phyloP scores from a whole-genome alignment of 2,329 filamentous ascomycete species.

The Fusarium subtropicale region DNA sequence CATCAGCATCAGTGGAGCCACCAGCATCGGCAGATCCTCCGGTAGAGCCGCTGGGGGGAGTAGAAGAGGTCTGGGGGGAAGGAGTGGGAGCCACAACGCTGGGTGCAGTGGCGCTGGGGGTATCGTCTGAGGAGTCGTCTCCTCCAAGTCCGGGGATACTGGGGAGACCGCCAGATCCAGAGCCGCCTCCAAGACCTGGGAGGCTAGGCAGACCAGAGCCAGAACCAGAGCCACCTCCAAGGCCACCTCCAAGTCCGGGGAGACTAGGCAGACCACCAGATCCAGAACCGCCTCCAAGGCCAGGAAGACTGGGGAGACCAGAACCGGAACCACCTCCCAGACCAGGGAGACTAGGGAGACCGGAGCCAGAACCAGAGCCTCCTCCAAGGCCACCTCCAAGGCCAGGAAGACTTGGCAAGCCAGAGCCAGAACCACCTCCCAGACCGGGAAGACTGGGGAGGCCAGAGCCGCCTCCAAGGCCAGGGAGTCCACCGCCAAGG shows the following conservation, averaged over 20 bases:
- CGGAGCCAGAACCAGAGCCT: background rate
- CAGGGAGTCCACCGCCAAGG: background rate
- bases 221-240: background rate
- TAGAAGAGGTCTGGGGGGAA: background rate
- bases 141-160: background rate
- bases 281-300: background rate
- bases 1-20: background rate
- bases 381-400: conserved; percentile 3
- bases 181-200: background rate
- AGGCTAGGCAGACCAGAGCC: background rate
- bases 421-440: background rate
- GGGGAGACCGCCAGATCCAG: background rate
- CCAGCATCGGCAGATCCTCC: background rate
- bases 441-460: background rate
- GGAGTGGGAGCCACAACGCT: background rate
- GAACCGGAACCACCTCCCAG: conserved; percentile 1
- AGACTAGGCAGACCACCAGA: background rate
- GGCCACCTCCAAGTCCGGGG: background rate
- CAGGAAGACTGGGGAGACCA: background rate
- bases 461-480: conserved; percentile 7
- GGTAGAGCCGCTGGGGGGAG: background rate
- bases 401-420: background rate
- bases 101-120: background rate
- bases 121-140: background rate
- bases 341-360: background rate